Evolutionary conservation across 768 basidiomycete species (phyloP).

Genomic region (Rhodotorula kratochvilovae): DNA sequence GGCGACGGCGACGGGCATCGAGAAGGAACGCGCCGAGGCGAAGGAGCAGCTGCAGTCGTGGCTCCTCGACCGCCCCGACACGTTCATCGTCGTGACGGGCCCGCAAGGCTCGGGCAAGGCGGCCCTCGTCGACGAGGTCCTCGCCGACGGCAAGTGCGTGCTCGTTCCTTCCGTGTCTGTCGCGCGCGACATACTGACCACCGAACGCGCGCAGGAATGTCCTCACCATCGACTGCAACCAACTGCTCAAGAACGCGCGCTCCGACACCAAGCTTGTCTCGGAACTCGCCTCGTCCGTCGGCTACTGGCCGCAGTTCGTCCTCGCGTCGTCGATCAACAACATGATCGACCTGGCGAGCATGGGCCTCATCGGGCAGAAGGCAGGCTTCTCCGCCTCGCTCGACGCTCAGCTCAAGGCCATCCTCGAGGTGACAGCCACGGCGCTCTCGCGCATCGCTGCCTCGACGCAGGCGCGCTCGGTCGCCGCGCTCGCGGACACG

Average conservation of each 20-base stretch:
- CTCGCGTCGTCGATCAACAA: conserved; percentile 74
- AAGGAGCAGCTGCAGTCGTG: conserved; percentile 64
- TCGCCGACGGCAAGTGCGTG: conserved; percentile 46
- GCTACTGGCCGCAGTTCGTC: conserved; percentile 83
- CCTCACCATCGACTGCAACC: conserved; percentile 76
- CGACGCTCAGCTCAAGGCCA: conserved; percentile 70
- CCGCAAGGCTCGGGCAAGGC: conserved; percentile 51
- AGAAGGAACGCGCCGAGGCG: conserved; percentile 81
- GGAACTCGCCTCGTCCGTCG: conserved; percentile 69
- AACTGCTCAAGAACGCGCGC: conserved; percentile 57
- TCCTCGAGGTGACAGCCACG: conserved; percentile 70
- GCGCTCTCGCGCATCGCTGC: conserved; percentile 63
- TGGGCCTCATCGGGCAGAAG: conserved; percentile 95
- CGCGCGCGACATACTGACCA: neutral
- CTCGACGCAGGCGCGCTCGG: conserved; percentile 46
- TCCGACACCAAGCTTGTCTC: conserved; percentile 42
- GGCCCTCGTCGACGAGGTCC: conserved; percentile 47
- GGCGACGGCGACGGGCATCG: conserved; percentile 46
- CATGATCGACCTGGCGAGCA: conserved; percentile 82
- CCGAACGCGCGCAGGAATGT: conserved; percentile 53
- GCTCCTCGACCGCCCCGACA: conserved; percentile 65
- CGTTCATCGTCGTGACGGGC: conserved; percentile 51
- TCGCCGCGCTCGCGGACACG: neutral
- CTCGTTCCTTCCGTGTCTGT: neutral
- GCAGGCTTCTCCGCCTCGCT: conserved; percentile 78